These are phyloP conservation scores for Tephrocybe sp. DNA, from an alignment of 768 basidiomycete genomes.

Conservation along the genomic window DNA sequence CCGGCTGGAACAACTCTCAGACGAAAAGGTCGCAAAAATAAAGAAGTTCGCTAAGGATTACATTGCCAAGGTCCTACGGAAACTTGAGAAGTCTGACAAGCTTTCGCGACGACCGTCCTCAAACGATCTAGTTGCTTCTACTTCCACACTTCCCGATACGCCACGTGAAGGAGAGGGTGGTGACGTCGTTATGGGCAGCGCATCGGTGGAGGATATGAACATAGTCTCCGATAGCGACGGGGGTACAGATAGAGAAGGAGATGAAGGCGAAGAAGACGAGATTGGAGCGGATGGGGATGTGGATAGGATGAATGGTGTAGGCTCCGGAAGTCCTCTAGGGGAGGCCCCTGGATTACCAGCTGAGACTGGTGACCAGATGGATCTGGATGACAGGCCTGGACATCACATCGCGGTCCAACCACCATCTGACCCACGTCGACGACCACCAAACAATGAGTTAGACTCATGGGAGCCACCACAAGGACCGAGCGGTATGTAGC, in stretches of 20 bases:
- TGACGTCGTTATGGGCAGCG: slow-evolving; percentile 27
- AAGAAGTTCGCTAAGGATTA: slow-evolving; percentile 94
- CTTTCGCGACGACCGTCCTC: slow-evolving; percentile 25
- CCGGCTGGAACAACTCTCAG: slow-evolving; percentile 70
- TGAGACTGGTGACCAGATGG: slow-evolving; percentile 5
- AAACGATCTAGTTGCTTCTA: slow-evolving; percentile 26
- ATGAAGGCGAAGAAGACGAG: neutral
- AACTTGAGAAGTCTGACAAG: slow-evolving; percentile 53
- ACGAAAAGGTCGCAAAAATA: slow-evolving; percentile 87
- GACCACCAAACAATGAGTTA: slow-evolving; percentile 11
- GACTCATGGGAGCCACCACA: slow-evolving; percentile 7
- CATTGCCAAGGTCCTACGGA: slow-evolving; percentile 73
- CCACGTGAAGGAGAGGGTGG: slow-evolving; percentile 38
- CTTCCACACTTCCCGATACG: slow-evolving; percentile 39
- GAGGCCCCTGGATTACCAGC: neutral
- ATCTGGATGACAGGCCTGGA: slow-evolving; percentile 1
- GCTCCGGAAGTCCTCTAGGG: neutral
- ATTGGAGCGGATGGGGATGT: neutral
- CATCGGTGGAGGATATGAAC: slow-evolving; percentile 34
- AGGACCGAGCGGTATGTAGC: slow-evolving; percentile 5
- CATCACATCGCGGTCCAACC: neutral
- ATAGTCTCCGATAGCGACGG: slow-evolving; percentile 24
- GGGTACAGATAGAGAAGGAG: slow-evolving; percentile 4
- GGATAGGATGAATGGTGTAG: neutral
- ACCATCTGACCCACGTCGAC: slow-evolving; percentile 16